Base-by-base conservation (phyloP, 345 rosid species). In the Eucalyptus curtisii region DNA sequence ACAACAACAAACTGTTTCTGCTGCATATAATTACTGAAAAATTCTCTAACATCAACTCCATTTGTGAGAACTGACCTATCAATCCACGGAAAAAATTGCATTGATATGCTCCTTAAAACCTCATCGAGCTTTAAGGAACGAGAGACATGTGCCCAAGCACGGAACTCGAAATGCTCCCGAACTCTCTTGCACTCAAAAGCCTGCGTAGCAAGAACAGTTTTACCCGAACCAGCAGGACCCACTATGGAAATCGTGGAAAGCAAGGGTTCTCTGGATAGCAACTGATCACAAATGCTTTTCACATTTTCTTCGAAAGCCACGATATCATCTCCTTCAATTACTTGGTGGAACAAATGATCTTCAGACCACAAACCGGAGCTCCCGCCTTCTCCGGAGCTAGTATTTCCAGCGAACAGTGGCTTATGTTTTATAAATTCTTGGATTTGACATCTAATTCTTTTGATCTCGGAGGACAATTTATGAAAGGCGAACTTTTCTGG, bases 171-270 rank as follows among this genome's bases (percentile, higher is more conserved):
- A 27, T 76, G 59, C 79, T 66, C 88, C 89, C 31, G 86, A n/a
- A 90, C 90, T 10, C 47, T 68, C 16, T 80, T 57, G 47, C 89
- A 85, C 37, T 90, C 89, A 59, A 25, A 90, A 16, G 85, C 87
- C 44, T 88, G 68, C 86, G 52, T 48, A 7, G 71, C 91, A 19
- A 90, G 88, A 55, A 88, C 59, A 14, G 90, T 88, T 87, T 91
- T 91, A 13, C 91, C 91, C 5, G 89, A 55, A 4, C 91, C 92
- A n/a, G 87, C 66, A 37, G 84, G 88, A 6, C 91, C 91, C 16
- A 86, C 86, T 4, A 91, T 84, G 1, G 89, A 90, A 40, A 90
- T 55, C 2, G 88, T 53, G 47, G 86, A 30, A n/a, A 66, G 89
- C 47, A 59, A 40, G 6, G 55, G 44, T 7, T 85, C 82, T 19